A percentile compares a stretch with the other conserved stretches of the same genome.
Conservation (phyloP, 2,329 filamentous ascomycete species). For the Fusarium nanum region DNA sequence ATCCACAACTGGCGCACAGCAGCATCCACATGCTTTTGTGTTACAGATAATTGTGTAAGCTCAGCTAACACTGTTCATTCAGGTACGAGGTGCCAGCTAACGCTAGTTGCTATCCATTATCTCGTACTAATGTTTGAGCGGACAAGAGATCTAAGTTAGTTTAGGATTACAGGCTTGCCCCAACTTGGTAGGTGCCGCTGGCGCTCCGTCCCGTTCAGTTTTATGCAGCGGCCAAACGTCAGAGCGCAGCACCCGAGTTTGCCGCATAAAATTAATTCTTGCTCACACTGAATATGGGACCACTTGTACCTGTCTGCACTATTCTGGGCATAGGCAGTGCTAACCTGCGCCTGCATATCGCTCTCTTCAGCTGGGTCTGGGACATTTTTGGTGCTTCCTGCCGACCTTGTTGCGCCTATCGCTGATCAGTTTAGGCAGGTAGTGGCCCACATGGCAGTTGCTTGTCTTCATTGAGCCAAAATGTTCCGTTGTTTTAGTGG, state of each 20-base stretch:
- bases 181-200: conserved; percentile 43
- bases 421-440: conserved; percentile 14
- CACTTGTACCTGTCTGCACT: conserved; percentile 13
- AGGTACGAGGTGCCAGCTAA: conserved; percentile 32
- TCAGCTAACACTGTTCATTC: conserved; percentile 16
- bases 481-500: conserved; percentile 15
- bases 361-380: neutral
- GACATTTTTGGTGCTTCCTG: conserved; percentile 8
- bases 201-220: conserved; percentile 34
- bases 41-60: conserved; percentile 30
- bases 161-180: conserved; percentile 20
- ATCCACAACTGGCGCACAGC: conserved; percentile 33
- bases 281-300: conserved; percentile 1
- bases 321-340: conserved; percentile 22
- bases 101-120: conserved; percentile 16
- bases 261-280: conserved; percentile 47
- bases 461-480: conserved; percentile 10
- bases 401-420: neutral
- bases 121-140: conserved; percentile 19
- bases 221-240: conserved; percentile 38
- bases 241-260: conserved; percentile 37
- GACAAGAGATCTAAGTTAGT: neutral
- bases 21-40: conserved; percentile 20
- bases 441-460: conserved; percentile 28
- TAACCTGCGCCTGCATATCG: neutral